These are phyloP conservation scores for Clarireedia monteithiana DNA, from an alignment of 2,329 filamentous ascomycete genomes.

Conservation along the genomic window DNA sequence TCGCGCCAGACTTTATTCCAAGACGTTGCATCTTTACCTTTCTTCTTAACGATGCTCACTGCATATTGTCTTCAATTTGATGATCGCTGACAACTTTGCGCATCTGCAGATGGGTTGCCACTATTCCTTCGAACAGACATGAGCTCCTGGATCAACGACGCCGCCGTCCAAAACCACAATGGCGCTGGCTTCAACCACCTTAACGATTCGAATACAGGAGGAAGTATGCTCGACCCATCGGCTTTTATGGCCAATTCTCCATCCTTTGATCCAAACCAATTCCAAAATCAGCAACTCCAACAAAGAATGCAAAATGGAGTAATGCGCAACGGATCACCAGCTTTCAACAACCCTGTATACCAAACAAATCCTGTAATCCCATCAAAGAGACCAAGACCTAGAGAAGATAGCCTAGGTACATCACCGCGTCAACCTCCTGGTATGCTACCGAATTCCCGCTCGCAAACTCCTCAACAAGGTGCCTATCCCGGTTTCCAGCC, in stretches of 20 bases:
- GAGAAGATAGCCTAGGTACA: conserved; percentile 76
- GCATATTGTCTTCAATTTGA: conserved; percentile 10
- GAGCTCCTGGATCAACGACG: conserved; percentile 68
- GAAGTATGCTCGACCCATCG: conserved; percentile 58
- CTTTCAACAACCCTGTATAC: conserved; percentile 71
- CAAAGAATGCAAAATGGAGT: conserved; percentile 71
- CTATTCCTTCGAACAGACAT: conserved; percentile 45
- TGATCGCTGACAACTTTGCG: conserved; percentile 25
- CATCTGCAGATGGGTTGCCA: conserved; percentile 29
- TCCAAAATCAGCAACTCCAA: conserved; percentile 41
- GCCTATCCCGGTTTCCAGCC: conserved; percentile 64
- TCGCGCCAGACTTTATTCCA: conserved; percentile 8
- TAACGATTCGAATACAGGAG: conserved; percentile 45
- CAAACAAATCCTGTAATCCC: conserved; percentile 82
- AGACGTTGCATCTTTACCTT: conserved; percentile 1
- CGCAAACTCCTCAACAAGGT: conserved; percentile 77
- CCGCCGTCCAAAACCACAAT: conserved; percentile 60
- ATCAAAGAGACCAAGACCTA: conserved; percentile 75
- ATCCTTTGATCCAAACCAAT: conserved; percentile 50
- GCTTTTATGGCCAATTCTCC: conserved; percentile 52
- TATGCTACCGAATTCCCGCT: conserved; percentile 74
- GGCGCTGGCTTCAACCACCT: conserved; percentile 60
- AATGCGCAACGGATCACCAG: conserved; percentile 75
- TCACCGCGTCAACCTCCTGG: conserved; percentile 71
- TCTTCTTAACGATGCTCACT: neutral